Evolutionary conservation across 768 basidiomycete genomes (phyloP), one percentile per base, ranked within the genome.

Genomic region (Tylopilus subfusipes): DNA sequence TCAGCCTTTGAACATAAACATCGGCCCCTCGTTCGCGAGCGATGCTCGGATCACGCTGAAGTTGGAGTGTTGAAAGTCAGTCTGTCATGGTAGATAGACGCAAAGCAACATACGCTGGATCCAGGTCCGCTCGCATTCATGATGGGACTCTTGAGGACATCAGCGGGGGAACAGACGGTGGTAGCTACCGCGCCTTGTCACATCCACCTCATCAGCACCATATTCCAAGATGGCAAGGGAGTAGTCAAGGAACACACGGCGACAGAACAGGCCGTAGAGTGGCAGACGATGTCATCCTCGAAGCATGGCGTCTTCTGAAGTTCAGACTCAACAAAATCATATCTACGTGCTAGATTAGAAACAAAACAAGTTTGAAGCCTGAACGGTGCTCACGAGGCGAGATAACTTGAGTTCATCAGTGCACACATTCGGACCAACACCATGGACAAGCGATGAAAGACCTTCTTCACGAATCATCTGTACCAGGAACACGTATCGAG

Each of bases 1-100:
- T 91, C 91, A 93, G 57, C 91, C 91, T 68, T 90, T 91, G 77
- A 93, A 91, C 86, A 93, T 88, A 79, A 93, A 93, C 82, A 86
- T 87, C 4, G 88, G 69, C 13, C 91, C 91, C 62, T 93, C 91
- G 58, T 73, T 83, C 55, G 79, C 76, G 56, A 93, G 73, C 19
- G 89, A 88, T 12, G 76, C 61, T 19, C 78, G 76, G 66, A 93
- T 90, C 39, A 88, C 86, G 7, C 71, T 77, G 25, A 93, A 43
- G 9, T 19, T 36, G 13, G 9, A 10, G 4, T 4, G n/a, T 21
- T 11, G 6, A 30, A 6, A 21, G 19, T 42, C n/a, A 36, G 14
- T 16, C 7, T 9, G 5, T 30, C 24, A 7, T 4, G 21, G 18
- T n/a, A 45, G n/a, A 27, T 36, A 25, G 43, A 27, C 33, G 42